These are phyloP conservation scores for Rosa hybrid DNA, from an alignment of 331 rosid species.

Conservation along the genomic window DNA sequence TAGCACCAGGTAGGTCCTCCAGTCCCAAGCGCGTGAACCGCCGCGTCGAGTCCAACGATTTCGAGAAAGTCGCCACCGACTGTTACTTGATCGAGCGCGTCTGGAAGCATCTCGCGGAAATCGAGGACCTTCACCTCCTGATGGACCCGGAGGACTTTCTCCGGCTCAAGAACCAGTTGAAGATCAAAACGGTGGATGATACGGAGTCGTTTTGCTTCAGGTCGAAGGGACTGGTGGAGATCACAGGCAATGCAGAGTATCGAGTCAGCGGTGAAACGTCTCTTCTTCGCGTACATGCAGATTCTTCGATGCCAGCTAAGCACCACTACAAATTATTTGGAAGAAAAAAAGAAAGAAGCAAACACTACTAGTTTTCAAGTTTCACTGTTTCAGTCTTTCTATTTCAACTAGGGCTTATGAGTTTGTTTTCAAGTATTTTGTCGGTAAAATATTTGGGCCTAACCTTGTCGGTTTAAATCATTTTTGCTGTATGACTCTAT, in stretches of 20 bases:
- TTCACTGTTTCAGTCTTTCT: too few species aligned
- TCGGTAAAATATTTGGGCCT: too few species aligned
- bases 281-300: conserved; percentile 78
- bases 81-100: conserved; percentile 55
- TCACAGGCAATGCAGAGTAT: conserved; percentile 74
- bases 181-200: conserved; percentile 40
- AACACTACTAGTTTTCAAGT: too few species aligned
- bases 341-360: too few species aligned
- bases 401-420: too few species aligned
- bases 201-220: conserved; percentile 73
- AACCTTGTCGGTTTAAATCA: too few species aligned
- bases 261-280: conserved; percentile 67
- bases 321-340: too few species aligned
- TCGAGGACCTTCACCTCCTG: conserved; percentile 64
- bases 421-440: too few species aligned
- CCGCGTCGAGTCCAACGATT: conserved; percentile 36
- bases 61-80: conserved; percentile 61
- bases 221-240: conserved; percentile 62
- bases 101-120: conserved; percentile 73
- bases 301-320: neutral
- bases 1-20: conserved; percentile 60
- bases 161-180: conserved; percentile 55
- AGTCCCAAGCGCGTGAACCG: conserved; percentile 51
- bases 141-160: conserved; percentile 91
- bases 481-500: too few species aligned